Conservation (phyloP, 495 filamentous ascomycete genomes). For the Annulohypoxylon moriforme region DNA sequence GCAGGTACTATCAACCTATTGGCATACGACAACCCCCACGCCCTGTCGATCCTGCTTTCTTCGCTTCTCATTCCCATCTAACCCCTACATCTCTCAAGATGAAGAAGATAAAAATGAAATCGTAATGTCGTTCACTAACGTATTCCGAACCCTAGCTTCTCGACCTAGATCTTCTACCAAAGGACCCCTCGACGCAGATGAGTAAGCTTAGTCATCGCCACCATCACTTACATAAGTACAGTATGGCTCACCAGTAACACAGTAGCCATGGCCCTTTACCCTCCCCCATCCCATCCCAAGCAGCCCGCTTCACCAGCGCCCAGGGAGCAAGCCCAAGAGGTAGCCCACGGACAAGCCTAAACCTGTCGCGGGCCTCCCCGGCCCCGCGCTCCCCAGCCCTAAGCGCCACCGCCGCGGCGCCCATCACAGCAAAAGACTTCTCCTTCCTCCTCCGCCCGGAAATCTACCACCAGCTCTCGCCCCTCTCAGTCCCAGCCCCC, state of each 20-base stretch:
- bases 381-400: slow-evolving; percentile 26
- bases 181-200: slow-evolving; percentile 66
- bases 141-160: slow-evolving; percentile 51
- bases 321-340: slow-evolving; percentile 33
- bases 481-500: slow-evolving; percentile 71
- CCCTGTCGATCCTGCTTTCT: not conserved
- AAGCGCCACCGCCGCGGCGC: slow-evolving; percentile 32
- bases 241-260: slow-evolving; percentile 8
- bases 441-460: slow-evolving; percentile 80
- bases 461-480: slow-evolving; percentile 82
- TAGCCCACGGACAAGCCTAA: slow-evolving; percentile 35
- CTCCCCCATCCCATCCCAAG: slow-evolving; percentile 43
- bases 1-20: slow-evolving; percentile 21
- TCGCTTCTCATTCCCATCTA: not conserved
- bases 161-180: slow-evolving; percentile 65
- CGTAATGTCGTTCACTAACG: slow-evolving; percentile 43
- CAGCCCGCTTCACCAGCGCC: slow-evolving; percentile 31
- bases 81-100: not conserved
- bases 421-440: slow-evolving; percentile 71
- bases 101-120: slow-evolving; percentile 1
- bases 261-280: slow-evolving; percentile 39
- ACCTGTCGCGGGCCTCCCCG: slow-evolving; percentile 21
- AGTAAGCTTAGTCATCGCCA: slow-evolving; percentile 54
- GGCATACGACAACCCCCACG: slow-evolving; percentile 15
- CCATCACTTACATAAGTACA: slow-evolving; percentile 11